Base-by-base conservation (phyloP, 768 basidiomycete species). In the Tephrocybe sp. region DNA sequence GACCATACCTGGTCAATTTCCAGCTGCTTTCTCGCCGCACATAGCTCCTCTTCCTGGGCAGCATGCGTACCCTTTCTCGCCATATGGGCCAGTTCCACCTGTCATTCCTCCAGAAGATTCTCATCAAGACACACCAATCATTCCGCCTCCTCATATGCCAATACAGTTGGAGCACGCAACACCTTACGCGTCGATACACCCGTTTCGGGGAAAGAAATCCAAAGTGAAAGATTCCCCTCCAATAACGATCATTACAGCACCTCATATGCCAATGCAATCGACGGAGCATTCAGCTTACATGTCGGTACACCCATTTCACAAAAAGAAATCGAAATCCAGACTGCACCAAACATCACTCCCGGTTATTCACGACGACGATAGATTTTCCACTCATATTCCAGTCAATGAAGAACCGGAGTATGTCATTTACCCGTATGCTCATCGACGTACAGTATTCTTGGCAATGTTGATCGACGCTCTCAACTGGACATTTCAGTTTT, bases 391-490 rank as follows among this genome's bases (percentile, higher is more conserved):
- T 15, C 13, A 41, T 8, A 19, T 33, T 13, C 36, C 16, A 18
- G 16, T 15, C 13, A 41, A 12, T 13, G 29, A 40, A 13, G 13
- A 34, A 27, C 29, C 44, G 3, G 37, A 40, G 9, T 23, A 54
- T 18, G 41, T 52, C 16, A 23, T 49, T 5, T 52, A 45, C 33
- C 23, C 38, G 6, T 33, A 45, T 18, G 16, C 38, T 6, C 43
- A 21, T 23, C 43, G 18, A 13, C 43, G 30, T 15, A 40, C 37
- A 12, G 30, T 48, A 4, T 11, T 46, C 16, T 10, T 86, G 54
- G 73, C 82, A 18, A 62, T 77, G 25, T 86, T 81, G 64, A 56
- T 79, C 45, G 61, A 73, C 22, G 74, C 78, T 30, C 53, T 75
- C 49, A 71, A 84, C 46, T 86, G 82, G 84, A 70, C 7, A 8